phyloP scores from a whole-genome alignment of 371 early-diverging fungal species.

The Apophysomyces variabilis region DNA sequence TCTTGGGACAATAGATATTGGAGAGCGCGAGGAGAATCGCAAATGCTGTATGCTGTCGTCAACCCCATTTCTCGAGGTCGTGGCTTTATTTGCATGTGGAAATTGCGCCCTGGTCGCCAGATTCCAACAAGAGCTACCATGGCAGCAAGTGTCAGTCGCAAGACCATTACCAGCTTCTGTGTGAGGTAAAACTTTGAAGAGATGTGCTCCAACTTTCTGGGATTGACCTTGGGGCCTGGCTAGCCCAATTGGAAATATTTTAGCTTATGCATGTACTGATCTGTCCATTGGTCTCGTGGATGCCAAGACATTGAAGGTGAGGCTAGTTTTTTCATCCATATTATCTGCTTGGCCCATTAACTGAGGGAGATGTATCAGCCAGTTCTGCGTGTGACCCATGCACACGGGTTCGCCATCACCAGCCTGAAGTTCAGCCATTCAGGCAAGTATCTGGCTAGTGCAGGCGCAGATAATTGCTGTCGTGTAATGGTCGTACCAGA shows the following conservation, averaged over 20 bases:
- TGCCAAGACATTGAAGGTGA: slow-evolving; percentile 58
- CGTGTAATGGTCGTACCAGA: slow-evolving; percentile 50
- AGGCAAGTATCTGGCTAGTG: slow-evolving; percentile 52
- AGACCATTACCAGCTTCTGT: slow-evolving; percentile 38
- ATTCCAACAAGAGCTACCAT: slow-evolving; percentile 32
- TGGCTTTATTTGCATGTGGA: slow-evolving; percentile 44
- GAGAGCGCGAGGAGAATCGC: slow-evolving; percentile 1
- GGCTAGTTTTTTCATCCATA: background rate
- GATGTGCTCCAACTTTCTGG: background rate
- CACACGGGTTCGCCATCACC: slow-evolving; percentile 60
- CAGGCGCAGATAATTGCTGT: slow-evolving; percentile 61
- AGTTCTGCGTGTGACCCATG: slow-evolving; percentile 45
- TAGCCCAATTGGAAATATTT: slow-evolving; percentile 55
- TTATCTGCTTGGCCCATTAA: slow-evolving; percentile 9
- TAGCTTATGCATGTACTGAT: slow-evolving; percentile 68
- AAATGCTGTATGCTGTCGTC: slow-evolving; percentile 43
- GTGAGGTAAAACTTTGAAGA: slow-evolving; percentile 28
- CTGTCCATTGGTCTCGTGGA: slow-evolving; percentile 60
- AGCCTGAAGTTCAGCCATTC: slow-evolving; percentile 55
- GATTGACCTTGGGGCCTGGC: no score
- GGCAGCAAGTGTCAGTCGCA: slow-evolving; percentile 40
- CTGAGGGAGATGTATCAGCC: slow-evolving; percentile 19
- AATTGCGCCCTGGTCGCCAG: slow-evolving; percentile 16
- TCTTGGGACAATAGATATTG: background rate
- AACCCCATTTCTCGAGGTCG: slow-evolving; percentile 33